These are phyloP conservation scores for Hsuehochloa calcarea DNA, from an alignment of 176 grass and related monocot genomes.

Conservation along the genomic window DNA sequence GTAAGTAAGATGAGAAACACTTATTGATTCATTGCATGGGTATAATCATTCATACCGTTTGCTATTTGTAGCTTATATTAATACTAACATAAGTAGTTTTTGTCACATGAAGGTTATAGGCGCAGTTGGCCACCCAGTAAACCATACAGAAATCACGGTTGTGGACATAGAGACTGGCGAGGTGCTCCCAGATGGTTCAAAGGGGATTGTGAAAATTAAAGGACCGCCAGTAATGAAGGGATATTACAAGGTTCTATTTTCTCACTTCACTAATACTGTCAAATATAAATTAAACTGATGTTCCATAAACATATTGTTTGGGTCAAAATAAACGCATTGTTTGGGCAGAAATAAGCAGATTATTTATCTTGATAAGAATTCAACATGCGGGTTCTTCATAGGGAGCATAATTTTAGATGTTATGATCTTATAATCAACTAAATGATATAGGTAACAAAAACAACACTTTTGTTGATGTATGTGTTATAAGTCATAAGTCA, in stretches of 20 bases:
- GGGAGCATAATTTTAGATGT: background rate
- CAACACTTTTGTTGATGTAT: background rate
- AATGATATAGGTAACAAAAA: background rate
- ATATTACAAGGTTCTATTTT: constrained; percentile 86
- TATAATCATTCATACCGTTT: background rate
- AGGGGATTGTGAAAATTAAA: constrained; percentile 88
- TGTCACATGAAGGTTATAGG: constrained; percentile 78
- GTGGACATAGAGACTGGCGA: constrained; percentile 62
- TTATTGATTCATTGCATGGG: background rate
- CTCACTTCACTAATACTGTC: constrained; percentile 5
- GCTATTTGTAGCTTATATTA: constrained; percentile 17
- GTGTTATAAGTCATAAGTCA: background rate
- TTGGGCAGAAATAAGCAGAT: background rate
- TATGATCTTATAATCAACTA: constrained; percentile 5
- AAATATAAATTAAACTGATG: constrained; percentile 12
- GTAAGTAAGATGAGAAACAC: background rate
- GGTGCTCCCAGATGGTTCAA: constrained; percentile 81
- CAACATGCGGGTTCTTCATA: background rate
- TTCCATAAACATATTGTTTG: constrained; percentile 18
- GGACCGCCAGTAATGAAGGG: constrained; percentile 91
- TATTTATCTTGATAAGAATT: constrained; percentile 4
- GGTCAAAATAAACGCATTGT: background rate
- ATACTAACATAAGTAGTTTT: constrained; percentile 20
- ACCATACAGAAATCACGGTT: constrained; percentile 80
- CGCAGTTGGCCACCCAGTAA: constrained; percentile 74